Conservation (phyloP, 139 green algal species). For the Tetradesmus lagerheimii region DNA sequence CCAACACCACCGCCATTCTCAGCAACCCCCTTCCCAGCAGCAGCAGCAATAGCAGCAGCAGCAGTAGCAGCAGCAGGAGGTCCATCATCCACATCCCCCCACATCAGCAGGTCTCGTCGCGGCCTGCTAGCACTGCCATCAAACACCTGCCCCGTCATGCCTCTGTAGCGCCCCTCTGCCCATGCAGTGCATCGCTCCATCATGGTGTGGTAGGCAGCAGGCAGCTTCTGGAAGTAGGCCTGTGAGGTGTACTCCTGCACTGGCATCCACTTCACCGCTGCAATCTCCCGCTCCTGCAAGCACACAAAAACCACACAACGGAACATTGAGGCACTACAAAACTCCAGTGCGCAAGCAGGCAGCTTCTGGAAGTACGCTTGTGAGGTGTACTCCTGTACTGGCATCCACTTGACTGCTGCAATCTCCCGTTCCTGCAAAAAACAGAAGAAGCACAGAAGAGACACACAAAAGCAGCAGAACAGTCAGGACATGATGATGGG, state of each 20-base stretch:
- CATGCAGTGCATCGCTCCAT: constrained; percentile 52
- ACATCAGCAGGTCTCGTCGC: constrained; percentile 16
- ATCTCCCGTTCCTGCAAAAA: constrained; percentile 60
- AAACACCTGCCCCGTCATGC: constrained; percentile 28
- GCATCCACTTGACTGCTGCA: constrained; percentile 74
- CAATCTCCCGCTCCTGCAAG: constrained; percentile 51
- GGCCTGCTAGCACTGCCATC: constrained; percentile 2
- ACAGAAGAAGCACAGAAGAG: too few species aligned
- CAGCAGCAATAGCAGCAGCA: neutral
- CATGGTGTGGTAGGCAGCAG: constrained; percentile 51
- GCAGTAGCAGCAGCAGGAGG: constrained; percentile 14
- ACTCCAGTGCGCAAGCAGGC: too few species aligned
- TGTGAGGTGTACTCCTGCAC: constrained; percentile 68
- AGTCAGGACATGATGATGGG: too few species aligned
- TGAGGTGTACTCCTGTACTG: constrained; percentile 66
- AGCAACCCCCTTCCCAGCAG: neutral
- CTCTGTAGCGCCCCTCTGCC: constrained; percentile 55
- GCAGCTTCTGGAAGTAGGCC: constrained; percentile 46
- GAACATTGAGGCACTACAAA: too few species aligned
- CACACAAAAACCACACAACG: too few species aligned
- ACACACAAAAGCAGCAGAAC: neutral
- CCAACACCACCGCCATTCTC: neutral
- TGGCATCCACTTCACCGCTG: too few species aligned
- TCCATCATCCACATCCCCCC: constrained; percentile 5
- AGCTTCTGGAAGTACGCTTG: constrained; percentile 53